Base-by-base conservation (phyloP, 2,329 filamentous ascomycete genomes). In the Trichoderma sp. region DNA sequence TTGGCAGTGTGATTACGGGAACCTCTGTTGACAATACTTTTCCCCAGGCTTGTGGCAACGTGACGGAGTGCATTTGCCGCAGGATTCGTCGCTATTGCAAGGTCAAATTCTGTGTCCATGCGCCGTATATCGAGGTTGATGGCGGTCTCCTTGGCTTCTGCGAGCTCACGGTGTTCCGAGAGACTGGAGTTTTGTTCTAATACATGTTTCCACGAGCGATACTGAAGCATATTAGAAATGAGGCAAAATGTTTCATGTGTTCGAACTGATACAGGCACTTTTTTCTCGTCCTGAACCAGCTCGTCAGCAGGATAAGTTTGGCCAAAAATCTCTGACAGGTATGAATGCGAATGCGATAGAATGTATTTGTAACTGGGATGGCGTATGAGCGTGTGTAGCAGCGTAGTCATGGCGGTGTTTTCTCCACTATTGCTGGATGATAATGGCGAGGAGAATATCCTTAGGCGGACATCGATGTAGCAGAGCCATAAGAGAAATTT, bases 231-330 rank as follows among this genome's bases (percentile, higher is more conserved):
- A 17, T 69, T 69, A 39, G 67, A 59, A 26, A 69, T 62, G 36
- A 69, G 67, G 9, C 53, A 43, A 34, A 69, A 69, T 8, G 67
- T 69, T 57, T 69, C 67, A 53, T 69, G 67, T 7, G 67, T 69
- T 28, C 67, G 53, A 34, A 26, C 26, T 17, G 43, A 50, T 50
- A 50, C 43, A 20, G 43, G 43, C 5, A 50, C 43, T 55, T 55
- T 26, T 23, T 55, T 55, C 50, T 23, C 50, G 23, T 55, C 50
- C 26, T 55, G 50, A 55, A 26, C 50, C 13, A 55, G 50, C 50
- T 26, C 50, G 13, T 55, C 50, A 15, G 23, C n/a, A 26, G 50
- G 23, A 55, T 55, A 55, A 6, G 50, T 55, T 55, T 26, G 50
- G 20, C 50, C 50, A 55, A 55, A 26, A 23, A 55, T 55, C 13